Percentiles rank a stretch among this genome's conserved stretches.
Evolutionary conservation across 2,329 filamentous ascomycete species (phyloP).

Genomic region (Fusarium torreyae): DNA sequence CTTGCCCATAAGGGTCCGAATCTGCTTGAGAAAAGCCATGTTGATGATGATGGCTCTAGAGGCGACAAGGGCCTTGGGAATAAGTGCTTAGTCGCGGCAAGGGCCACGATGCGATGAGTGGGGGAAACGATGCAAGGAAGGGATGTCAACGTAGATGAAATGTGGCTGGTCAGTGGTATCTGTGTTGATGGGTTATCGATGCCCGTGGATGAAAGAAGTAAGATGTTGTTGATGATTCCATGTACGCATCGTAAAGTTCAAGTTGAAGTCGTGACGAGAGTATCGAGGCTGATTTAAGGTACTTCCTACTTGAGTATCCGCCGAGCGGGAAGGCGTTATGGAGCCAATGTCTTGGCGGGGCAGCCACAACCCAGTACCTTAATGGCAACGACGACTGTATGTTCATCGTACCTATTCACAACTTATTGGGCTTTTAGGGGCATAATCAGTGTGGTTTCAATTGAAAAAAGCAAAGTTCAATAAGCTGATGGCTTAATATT

Average conservation of each 20-base stretch:
- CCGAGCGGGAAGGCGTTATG: background rate
- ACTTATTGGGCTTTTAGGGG: background rate
- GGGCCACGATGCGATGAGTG: constrained; percentile 8
- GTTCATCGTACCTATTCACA: background rate
- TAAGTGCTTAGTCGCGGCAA: constrained; percentile 8
- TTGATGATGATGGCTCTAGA: constrained; percentile 28
- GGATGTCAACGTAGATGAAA: background rate
- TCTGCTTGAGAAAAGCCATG: constrained; percentile 71
- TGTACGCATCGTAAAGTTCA: constrained; percentile 2
- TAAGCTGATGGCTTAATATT: too few species aligned
- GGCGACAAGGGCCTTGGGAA: constrained; percentile 15
- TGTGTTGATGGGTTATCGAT: background rate
- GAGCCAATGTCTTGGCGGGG: constrained; percentile 3
- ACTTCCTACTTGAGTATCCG: background rate
- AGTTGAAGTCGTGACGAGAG: constrained; percentile 2
- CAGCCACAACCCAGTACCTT: background rate
- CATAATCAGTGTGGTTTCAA: background rate
- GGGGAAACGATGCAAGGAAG: constrained; percentile 2
- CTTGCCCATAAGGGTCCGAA: constrained; percentile 73
- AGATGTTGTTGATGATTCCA: background rate
- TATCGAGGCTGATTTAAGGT: constrained; percentile 18
- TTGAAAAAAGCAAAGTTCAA: too few species aligned
- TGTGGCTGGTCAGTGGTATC: background rate
- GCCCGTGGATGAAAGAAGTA: background rate
- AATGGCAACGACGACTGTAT: background rate